Evolutionary conservation across 2,329 filamentous ascomycete species (phyloP), one percentile per base, ranked within the genome.

Genomic region (Pyrenophora teres): DNA sequence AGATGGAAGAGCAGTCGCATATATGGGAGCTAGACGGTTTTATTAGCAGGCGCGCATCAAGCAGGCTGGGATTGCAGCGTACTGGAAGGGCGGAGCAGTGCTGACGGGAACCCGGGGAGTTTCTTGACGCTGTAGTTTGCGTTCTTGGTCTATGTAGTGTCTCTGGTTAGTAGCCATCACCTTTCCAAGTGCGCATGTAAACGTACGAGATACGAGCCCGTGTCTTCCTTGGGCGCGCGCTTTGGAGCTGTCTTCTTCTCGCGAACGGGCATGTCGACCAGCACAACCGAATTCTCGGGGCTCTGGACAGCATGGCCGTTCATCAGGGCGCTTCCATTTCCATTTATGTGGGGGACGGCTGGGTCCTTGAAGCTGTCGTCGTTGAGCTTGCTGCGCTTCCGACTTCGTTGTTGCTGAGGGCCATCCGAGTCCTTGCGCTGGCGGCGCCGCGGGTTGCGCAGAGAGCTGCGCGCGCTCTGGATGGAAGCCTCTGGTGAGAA

Each of bases 41-140:
- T 57, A 54, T 71, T 56, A 68, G 64, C 44, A 42, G 19, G 31
- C 39, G 43, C 41, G 35, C 32, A 45, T 42, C 46, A 32, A 16
- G n/a, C 13, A 32, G 50, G 54, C 59, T 27, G 46, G 47, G 53
- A 49, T 42, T 63, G 39, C 54, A 53, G 58, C 84, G 72, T 81
- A 92, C 89, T 83, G 52, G 83, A 80, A 65, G 87, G 83, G 60
- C 83, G 77, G 59, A 87, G 85, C 57, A 96, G 83, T 66, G 86
- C 84, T 65, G 92, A 87, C 41, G 93, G 92, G 19, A 95, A 82
- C 48, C 89, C 87, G 50, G 90, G 90, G 27, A 97, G 82, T 73
- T 92, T 92, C 74, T 88, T 90, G 57, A 96, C 89, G 37, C 84
- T 88, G 71, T 94, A 97, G 58, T 90, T 89, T 69, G 87, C 86